Evolutionary conservation across 2,329 filamentous ascomycete species (phyloP), one percentile per base, ranked within the genome.

Genomic region (Verticillium dahliae): DNA sequence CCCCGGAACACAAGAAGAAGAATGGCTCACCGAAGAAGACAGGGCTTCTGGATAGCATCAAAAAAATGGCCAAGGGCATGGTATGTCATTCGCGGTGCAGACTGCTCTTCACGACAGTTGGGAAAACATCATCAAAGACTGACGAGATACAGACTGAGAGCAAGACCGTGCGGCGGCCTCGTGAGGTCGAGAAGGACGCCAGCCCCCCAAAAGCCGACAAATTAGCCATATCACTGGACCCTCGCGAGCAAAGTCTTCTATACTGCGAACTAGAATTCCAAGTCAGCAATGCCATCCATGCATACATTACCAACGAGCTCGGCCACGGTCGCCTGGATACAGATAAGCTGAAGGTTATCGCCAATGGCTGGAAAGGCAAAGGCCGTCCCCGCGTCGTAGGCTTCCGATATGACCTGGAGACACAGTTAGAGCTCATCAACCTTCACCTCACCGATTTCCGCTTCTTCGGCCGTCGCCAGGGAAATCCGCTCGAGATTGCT

Each of bases 341-440:
- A 0, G 76, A 79, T 65, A 81, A 82, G 67, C 77, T 83, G 62
- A 81, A 81, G 66, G 79, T 76, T 62, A 71, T 85, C 7, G 76
- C 78, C 2, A 81, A 85, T 58, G 70, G 67, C 5, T 87, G 83
- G 84, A 71, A 75, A 31, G 74, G 77, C 54, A 78, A 80, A 64
- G 83, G 83, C 45, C 81, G 81, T 0, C 82, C 83, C 6, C 78
- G 76, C 61, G 83, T 86, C 9, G 71, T 83, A 27, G 80, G 81
- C 13, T 86, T 85, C 69, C 81, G 82, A 18, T 86, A 84, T 69
- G 83, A 87, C 63, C 70, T 86, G 2, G 83, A 86, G 72, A 85
- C 83, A 1, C 84, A 86, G 71, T 68, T 86, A n/a, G 81, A 84
- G 11, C 76, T 87, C 11, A 70, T 86, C 27, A 68, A 70, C 15